Conservation (phyloP, 148 eudicot species). For the Nepenthes gracilis region DNA sequence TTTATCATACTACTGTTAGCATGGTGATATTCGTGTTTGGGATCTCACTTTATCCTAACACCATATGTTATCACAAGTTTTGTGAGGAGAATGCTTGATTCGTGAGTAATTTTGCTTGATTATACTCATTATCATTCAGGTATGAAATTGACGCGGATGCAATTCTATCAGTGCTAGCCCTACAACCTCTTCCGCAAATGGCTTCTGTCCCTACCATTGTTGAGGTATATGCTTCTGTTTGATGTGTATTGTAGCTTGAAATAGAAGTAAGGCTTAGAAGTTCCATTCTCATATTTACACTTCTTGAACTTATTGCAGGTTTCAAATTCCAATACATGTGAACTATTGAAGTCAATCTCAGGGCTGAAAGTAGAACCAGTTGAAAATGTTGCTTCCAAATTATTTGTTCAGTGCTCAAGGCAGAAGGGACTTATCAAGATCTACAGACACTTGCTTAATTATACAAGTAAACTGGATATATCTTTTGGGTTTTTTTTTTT, state of each 20-base stretch:
- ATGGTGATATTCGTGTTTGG: no score
- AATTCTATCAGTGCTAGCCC: constrained; percentile 85
- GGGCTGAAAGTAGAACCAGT: constrained; percentile 89
- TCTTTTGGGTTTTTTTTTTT: neutral
- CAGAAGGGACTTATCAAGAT: constrained; percentile 90
- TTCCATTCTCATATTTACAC: neutral
- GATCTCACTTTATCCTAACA: no score
- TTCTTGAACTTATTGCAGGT: constrained; percentile 40
- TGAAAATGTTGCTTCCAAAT: constrained; percentile 87
- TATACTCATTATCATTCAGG: constrained; percentile 19
- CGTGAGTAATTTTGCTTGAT: no score
- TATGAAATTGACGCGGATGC: constrained; percentile 97
- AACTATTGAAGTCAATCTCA: constrained; percentile 77
- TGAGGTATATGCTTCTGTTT: constrained; percentile 36
- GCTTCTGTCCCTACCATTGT: constrained; percentile 77
- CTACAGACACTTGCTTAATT: constrained; percentile 85
- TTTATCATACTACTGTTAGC: no score
- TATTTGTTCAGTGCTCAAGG: constrained; percentile 98
- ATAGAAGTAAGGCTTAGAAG: neutral
- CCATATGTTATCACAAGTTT: no score
- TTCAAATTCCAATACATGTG: constrained; percentile 75
- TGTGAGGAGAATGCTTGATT: no score
- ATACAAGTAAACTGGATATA: constrained; percentile 43
- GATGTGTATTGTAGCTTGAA: neutral
- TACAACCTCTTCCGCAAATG: constrained; percentile 64